Percentiles rank a stretch among this genome's conserved stretches.
Conservation (phyloP, 371 early-diverging fungal species). For the Nosema granulosis region DNA sequence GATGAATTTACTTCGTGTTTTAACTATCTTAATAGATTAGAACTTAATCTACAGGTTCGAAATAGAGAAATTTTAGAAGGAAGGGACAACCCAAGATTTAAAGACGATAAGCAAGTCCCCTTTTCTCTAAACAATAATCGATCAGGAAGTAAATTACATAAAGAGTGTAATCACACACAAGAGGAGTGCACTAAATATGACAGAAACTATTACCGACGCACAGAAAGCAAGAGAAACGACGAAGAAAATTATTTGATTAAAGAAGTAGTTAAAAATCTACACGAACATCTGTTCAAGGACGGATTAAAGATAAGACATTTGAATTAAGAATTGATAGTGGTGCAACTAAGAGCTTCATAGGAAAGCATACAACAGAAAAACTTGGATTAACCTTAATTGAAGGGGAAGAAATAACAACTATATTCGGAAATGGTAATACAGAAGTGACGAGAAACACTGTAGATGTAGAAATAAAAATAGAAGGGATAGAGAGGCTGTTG, state of each 20-base stretch:
- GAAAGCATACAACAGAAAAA: not conserved
- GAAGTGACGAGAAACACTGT: not conserved
- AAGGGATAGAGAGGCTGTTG: not conserved
- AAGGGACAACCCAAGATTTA: too few relatives aligned
- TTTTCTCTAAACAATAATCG: not conserved
- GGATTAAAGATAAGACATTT: not conserved
- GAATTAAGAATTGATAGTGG: slow-evolving; percentile 1
- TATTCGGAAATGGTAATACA: not conserved
- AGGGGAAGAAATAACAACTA: not conserved
- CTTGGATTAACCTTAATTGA: not conserved
- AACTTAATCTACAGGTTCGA: not conserved
- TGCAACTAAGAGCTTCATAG: slow-evolving; percentile 10
- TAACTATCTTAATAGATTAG: not conserved
- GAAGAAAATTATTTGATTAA: not conserved
- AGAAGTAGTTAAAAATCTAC: not conserved
- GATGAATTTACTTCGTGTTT: not conserved
- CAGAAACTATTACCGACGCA: not conserved
- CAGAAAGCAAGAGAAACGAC: not conserved
- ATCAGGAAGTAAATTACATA: not conserved
- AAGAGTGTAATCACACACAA: not conserved
- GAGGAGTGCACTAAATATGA: not conserved
- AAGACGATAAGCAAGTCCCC: too few relatives aligned
- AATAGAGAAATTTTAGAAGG: not conserved
- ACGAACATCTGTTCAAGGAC: not conserved
- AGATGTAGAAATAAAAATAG: not conserved